Conservation (phyloP, 306 rosid genomes). For the Betula pendula region DNA sequence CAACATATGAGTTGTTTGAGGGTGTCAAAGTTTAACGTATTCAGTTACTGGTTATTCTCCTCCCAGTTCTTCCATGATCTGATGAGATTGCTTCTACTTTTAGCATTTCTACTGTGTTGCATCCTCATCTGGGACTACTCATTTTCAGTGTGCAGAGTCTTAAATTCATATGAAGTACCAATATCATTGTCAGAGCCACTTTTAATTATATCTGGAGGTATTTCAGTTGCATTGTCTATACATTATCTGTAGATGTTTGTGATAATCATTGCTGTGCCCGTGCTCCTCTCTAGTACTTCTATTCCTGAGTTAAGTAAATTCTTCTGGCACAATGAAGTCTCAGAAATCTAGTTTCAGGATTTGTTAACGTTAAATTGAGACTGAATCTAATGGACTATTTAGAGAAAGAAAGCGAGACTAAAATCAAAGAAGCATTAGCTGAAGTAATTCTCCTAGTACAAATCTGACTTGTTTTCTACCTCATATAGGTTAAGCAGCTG, state of each 20-base stretch:
- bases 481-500: conserved; percentile 72
- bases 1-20: neutral
- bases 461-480: conserved; percentile 25
- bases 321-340: neutral
- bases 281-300: neutral
- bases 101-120: neutral
- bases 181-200: neutral
- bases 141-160: neutral
- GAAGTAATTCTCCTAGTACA: neutral
- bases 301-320: neutral
- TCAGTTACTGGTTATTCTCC: neutral
- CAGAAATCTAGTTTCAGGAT: neutral
- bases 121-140: neutral
- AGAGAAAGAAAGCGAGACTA: neutral
- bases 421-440: neutral
- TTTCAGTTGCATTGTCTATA: neutral
- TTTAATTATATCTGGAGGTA: neutral
- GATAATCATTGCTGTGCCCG: neutral
- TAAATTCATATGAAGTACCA: neutral
- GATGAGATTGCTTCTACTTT: neutral
- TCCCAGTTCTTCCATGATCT: neutral
- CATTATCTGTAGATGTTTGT: neutral
- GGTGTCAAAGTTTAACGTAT: neutral
- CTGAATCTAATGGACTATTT: neutral
- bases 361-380: neutral